phyloP scores from a whole-genome alignment of 768 basidiomycete species.

The Phanerochaete carnosa region DNA sequence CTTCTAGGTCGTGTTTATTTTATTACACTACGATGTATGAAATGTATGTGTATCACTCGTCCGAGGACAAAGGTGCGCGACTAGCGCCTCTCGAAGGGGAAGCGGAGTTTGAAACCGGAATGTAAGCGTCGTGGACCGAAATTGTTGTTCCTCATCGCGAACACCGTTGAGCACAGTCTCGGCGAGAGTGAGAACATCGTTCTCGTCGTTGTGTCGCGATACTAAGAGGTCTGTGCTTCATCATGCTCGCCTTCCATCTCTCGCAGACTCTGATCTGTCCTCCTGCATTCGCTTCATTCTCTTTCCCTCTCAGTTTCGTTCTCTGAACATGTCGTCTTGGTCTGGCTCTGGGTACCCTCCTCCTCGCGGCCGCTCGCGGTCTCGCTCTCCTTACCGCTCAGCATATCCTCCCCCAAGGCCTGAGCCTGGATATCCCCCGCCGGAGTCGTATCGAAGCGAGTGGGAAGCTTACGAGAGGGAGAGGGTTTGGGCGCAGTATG shows the following conservation, averaged over 20 bases:
- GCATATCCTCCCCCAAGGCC: constrained; percentile 51
- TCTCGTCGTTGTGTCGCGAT: constrained; percentile 40
- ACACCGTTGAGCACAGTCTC: constrained; percentile 41
- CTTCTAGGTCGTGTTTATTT: constrained; percentile 35
- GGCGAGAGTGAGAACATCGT: constrained; percentile 34
- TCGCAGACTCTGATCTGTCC: constrained; percentile 66
- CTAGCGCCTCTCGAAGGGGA: background rate
- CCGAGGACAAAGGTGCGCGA: background rate
- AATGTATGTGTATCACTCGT: constrained; percentile 8
- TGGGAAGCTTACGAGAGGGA: constrained; percentile 78
- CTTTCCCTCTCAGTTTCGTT: constrained; percentile 47
- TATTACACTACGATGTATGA: background rate
- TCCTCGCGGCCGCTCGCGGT: constrained; percentile 75
- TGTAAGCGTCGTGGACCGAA: constrained; percentile 4
- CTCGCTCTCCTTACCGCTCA: constrained; percentile 66
- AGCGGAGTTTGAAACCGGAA: constrained; percentile 1
- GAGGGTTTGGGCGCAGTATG: constrained; percentile 59
- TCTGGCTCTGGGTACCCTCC: constrained; percentile 67
- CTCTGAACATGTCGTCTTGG: constrained; percentile 78
- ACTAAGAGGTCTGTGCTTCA: constrained; percentile 88
- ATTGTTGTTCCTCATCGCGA: constrained; percentile 54
- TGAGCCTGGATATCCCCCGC: constrained; percentile 48
- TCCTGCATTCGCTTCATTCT: constrained; percentile 49
- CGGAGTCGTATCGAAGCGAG: constrained; percentile 57
- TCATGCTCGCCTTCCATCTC: constrained; percentile 82